Base-by-base conservation (phyloP, 495 filamentous ascomycete genomes). In the Tuber borchii region DNA sequence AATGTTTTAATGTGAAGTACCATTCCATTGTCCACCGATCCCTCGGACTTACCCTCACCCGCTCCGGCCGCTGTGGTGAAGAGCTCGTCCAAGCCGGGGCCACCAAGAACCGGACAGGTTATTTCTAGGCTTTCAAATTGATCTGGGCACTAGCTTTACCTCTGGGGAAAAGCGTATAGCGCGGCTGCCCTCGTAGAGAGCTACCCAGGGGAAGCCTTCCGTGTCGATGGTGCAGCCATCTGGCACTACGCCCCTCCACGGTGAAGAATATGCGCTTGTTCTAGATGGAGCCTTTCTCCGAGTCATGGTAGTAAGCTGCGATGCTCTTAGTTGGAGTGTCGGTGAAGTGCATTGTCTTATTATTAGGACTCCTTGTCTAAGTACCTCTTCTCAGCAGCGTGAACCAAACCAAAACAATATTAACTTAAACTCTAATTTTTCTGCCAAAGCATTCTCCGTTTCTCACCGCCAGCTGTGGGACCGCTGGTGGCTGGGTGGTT, bases 261-360 rank as follows among this genome's bases (percentile, higher is more conserved):
- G 86, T 83, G 85, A 90, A 93, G 82, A 92, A 92, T 37, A 90
- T 86, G 74, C 91, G 87, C 71, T 89, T 87, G 82, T 93, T 92
- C 69, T 87, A 88, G 68, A 93, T 87, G 68, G 84, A 83, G 12
- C 93, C 93, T 7, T 87, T 89, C 8, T 81, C 82, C 7, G 86
- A 84, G 82, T 91, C 87, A 83, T 91, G 97, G 83, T 93, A 91
- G 84, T 90, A 95, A 42, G 90, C 90, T 73, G 87, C 89, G 78
- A 97, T 92, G 74, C 87, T 87, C 56, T 87, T 87, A n/a, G 87
- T 89, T 48, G 90, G 90, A 31, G 92, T 91, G 86, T 97, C 90
- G 65, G 90, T 93, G 83, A 93, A 91, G 86, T 93, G 97, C 88
- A 94, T 91, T 68, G 87, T 94, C 82, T 89, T 91, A 78, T 89